Evolutionary conservation across 805 yeast genomes (phyloP).

Genomic region (Blastobotrys mokoenaii): DNA sequence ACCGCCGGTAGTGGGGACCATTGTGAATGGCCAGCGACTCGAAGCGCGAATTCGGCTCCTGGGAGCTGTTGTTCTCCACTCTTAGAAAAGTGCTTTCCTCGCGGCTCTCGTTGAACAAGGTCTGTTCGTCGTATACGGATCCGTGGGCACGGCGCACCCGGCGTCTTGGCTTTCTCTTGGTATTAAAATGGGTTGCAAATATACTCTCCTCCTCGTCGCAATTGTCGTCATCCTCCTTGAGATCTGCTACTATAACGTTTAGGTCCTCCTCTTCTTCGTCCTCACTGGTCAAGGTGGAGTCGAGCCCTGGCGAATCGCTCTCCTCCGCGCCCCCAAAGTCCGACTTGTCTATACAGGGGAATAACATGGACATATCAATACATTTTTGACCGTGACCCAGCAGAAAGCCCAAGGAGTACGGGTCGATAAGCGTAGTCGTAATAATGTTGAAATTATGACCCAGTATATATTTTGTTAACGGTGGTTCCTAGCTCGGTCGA

Average conservation of each 20-base stretch:
- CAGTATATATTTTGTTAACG: too few relatives aligned
- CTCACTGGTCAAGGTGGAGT: background rate
- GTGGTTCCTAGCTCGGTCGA: too few relatives aligned
- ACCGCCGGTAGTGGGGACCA: background rate
- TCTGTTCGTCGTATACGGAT: constrained; percentile 1
- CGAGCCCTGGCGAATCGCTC: background rate
- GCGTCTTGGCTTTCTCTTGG: background rate
- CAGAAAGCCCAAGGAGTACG: too few relatives aligned
- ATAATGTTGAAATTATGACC: too few relatives aligned
- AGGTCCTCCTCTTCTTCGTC: background rate
- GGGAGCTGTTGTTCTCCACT: background rate
- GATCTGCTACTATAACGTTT: too few relatives aligned
- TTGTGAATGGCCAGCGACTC: background rate
- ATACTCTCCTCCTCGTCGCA: background rate
- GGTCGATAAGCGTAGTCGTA: too few relatives aligned
- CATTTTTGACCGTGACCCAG: too few relatives aligned
- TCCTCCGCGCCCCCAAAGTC: too few relatives aligned
- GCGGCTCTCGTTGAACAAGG: background rate
- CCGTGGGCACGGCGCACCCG: background rate
- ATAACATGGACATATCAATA: too few relatives aligned
- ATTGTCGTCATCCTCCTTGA: background rate
- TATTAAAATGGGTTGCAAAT: background rate
- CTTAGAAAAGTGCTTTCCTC: constrained; percentile 3
- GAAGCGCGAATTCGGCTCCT: background rate
- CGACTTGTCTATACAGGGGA: too few relatives aligned